phyloP scores from a whole-genome alignment of 208 protist genomes.

The Leishmania martiniquensis region DNA sequence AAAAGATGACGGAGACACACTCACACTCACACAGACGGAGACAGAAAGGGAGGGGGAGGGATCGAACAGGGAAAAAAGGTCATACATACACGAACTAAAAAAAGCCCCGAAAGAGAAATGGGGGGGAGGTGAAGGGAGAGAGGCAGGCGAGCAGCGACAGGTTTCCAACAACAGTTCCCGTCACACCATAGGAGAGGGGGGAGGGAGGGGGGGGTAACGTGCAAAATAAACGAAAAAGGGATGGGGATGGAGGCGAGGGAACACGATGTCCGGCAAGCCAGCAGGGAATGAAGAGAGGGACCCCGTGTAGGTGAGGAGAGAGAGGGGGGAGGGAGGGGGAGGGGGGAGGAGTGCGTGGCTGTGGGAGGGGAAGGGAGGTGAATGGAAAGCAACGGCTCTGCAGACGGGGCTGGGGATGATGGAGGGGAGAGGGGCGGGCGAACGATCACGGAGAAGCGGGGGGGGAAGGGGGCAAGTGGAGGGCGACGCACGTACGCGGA shows the following conservation, averaged over 20 bases:
- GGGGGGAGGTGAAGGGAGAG: too few relatives aligned
- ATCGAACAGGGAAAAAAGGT: too few relatives aligned
- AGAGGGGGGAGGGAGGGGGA: not conserved
- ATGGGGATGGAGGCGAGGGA: too few relatives aligned
- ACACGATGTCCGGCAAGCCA: too few relatives aligned
- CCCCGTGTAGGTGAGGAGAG: too few relatives aligned
- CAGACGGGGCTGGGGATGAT: slow-evolving; percentile 1
- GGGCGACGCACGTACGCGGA: not conserved
- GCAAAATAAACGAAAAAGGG: slow-evolving; percentile 10
- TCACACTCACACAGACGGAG: not conserved
- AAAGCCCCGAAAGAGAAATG: too few relatives aligned
- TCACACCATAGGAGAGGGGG: too few relatives aligned
- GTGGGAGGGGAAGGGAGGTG: not conserved
- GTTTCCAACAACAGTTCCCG: too few relatives aligned
- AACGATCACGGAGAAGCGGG: not conserved
- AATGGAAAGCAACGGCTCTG: not conserved
- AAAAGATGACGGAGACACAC: slow-evolving; percentile 14
- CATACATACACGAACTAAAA: too few relatives aligned
- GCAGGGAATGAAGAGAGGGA: not conserved
- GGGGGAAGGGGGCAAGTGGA: not conserved
- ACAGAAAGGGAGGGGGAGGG: not conserved
- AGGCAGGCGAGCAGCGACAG: too few relatives aligned
- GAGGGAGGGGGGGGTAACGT: too few relatives aligned
- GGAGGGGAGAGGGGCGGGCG: not conserved
- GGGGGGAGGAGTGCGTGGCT: not conserved